These are phyloP conservation scores for Dendrobium nobile DNA, from an alignment of 106 monocot genomes.

Conservation along the genomic window DNA sequence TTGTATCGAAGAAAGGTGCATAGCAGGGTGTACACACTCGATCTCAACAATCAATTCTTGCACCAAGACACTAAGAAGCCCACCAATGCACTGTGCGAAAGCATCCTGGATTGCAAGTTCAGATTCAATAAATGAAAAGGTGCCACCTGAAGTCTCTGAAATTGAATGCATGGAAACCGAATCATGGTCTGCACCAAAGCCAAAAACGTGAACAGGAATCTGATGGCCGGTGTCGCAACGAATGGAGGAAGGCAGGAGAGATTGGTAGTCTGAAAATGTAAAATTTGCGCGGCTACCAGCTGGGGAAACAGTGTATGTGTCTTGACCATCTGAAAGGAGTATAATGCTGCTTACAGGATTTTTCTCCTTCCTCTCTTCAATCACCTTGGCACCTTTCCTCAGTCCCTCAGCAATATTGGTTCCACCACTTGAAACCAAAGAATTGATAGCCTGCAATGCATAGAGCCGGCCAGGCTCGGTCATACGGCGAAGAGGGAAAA, in stretches of 20 bases:
- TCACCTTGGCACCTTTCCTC: constrained; percentile 30
- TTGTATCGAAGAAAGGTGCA: constrained; percentile 41
- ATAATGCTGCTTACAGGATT: constrained; percentile 71
- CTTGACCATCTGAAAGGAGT: constrained; percentile 91
- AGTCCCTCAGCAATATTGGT: constrained; percentile 92
- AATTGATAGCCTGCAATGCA: constrained; percentile 73
- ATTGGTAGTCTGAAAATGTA: constrained; percentile 18
- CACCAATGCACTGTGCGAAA: constrained; percentile 92
- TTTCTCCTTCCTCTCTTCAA: background rate
- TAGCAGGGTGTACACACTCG: constrained; percentile 39
- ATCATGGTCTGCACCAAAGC: constrained; percentile 85
- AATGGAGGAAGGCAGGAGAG: constrained; percentile 36
- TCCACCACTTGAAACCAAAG: constrained; percentile 45
- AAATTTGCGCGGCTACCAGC: background rate
- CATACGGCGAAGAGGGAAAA: constrained; percentile 74
- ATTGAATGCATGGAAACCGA: constrained; percentile 64
- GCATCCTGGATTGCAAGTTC: constrained; percentile 80
- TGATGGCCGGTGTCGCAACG: constrained; percentile 13
- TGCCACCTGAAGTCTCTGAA: constrained; percentile 70
- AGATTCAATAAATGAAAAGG: constrained; percentile 85
- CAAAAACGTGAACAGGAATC: constrained; percentile 78
- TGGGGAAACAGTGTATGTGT: constrained; percentile 46
- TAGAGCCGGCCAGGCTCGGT: constrained; percentile 61
- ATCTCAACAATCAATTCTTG: constrained; percentile 45
- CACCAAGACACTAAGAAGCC: constrained; percentile 78